These are phyloP conservation scores for Raddia distichophylla DNA, from an alignment of 176 grass and related monocot genomes.

Conservation along the genomic window DNA sequence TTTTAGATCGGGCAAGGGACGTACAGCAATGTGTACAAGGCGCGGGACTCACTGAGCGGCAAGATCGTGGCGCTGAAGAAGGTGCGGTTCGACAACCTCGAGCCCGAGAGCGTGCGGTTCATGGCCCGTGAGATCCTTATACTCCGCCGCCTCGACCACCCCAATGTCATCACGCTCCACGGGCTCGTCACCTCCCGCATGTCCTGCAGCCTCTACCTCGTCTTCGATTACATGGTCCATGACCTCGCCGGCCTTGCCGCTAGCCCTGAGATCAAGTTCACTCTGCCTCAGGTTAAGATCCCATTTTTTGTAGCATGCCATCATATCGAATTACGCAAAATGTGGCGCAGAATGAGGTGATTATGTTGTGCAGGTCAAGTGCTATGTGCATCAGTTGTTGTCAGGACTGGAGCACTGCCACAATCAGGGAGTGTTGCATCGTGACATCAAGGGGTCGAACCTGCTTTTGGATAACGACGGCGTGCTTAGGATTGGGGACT, in stretches of 20 bases:
- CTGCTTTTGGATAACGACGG: constrained; percentile 74
- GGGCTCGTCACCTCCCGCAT: constrained; percentile 78
- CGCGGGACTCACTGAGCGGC: constrained; percentile 65
- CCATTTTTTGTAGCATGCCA: constrained; percentile 1
- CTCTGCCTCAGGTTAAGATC: constrained; percentile 74
- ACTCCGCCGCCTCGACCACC: constrained; percentile 75
- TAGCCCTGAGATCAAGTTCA: constrained; percentile 90
- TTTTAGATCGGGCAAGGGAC: constrained; percentile 81
- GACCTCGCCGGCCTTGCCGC: constrained; percentile 81
- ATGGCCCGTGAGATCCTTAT: constrained; percentile 92
- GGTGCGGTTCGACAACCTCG: constrained; percentile 86
- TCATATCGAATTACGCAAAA: constrained; percentile 18
- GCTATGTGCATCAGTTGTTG: constrained; percentile 81
- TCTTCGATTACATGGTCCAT: constrained; percentile 90
- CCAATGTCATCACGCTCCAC: constrained; percentile 82
- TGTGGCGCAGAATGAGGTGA: constrained; percentile 17
- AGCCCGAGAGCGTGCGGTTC: constrained; percentile 86
- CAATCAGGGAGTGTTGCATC: constrained; percentile 66
- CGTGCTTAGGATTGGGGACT: constrained; percentile 75
- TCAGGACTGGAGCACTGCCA: constrained; percentile 87
- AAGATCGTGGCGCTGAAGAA: constrained; percentile 93
- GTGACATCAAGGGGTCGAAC: constrained; percentile 84
- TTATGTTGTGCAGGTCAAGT: constrained; percentile 68
- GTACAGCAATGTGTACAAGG: constrained; percentile 95
- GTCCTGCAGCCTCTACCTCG: constrained; percentile 90